Evolutionary conservation across 495 filamentous ascomycete genomes (phyloP).

Genomic region (Pseudevernia furfuracea): DNA sequence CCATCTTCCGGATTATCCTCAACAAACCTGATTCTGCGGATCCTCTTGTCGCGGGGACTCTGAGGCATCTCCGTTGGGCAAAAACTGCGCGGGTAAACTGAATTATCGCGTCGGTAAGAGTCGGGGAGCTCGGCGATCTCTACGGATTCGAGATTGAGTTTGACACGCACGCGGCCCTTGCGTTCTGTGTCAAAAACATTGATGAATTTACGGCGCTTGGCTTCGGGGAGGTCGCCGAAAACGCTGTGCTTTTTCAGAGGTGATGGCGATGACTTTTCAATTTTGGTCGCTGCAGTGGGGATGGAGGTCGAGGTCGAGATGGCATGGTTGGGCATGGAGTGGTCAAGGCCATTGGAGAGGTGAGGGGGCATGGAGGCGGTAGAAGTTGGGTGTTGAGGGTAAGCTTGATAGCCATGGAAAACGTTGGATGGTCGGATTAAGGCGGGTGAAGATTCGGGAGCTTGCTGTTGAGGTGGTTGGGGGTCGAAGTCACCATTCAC

Average conservation of each 20-base stretch:
- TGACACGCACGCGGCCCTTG: conserved; percentile 62
- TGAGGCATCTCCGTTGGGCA: conserved; percentile 79
- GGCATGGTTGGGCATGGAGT: conserved; percentile 35
- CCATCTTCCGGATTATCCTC: conserved; percentile 38
- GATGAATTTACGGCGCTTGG: conserved; percentile 91
- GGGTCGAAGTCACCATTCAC: conserved; percentile 22
- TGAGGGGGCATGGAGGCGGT: conserved; percentile 64
- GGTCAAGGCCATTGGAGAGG: conserved; percentile 58
- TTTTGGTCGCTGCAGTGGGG: conserved; percentile 28
- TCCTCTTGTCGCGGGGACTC: conserved; percentile 51
- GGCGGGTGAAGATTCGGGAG: conserved; percentile 23
- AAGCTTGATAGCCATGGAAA: conserved; percentile 68
- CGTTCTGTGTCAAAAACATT: conserved; percentile 83
- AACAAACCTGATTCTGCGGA: conserved; percentile 57
- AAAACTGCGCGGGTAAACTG: conserved; percentile 84
- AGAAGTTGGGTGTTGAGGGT: conserved; percentile 40
- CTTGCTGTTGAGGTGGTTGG: conserved; percentile 21
- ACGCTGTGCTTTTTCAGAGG: conserved; percentile 31
- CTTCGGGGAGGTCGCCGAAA: conserved; percentile 77
- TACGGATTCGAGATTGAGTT: conserved; percentile 78
- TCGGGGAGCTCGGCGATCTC: conserved; percentile 92
- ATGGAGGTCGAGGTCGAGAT: conserved; percentile 29
- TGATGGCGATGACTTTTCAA: conserved; percentile 31
- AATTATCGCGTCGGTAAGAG: conserved; percentile 78
- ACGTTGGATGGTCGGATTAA: conserved; percentile 70